Conservation (phyloP, 331 rosid genomes). For the Telfairia occidentalis region DNA sequence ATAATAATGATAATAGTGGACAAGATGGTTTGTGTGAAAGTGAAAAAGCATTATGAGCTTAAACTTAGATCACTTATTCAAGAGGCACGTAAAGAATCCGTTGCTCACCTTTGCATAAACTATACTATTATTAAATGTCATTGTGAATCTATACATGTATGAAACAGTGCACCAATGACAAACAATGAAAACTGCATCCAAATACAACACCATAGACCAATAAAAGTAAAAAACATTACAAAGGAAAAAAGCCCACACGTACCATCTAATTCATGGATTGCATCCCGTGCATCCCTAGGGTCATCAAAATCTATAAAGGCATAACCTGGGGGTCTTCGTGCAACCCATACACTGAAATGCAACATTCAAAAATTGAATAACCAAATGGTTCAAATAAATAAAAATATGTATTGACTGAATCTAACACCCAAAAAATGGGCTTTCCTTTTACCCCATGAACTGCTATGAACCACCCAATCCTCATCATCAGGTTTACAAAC, state of each 20-base stretch:
- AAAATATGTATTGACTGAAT: neutral
- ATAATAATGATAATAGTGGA: neutral
- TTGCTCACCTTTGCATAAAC: neutral
- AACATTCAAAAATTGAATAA: neutral
- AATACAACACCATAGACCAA: neutral
- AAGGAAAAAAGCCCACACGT: slow-evolving; percentile 26
- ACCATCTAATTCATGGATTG: slow-evolving; percentile 93
- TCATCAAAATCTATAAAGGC: slow-evolving; percentile 96
- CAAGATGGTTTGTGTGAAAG: neutral
- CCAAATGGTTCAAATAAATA: neutral
- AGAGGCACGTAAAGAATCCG: neutral
- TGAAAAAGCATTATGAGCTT: neutral
- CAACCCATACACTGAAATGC: slow-evolving; percentile 87
- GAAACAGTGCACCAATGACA: neutral
- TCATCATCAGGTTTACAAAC: neutral
- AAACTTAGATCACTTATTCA: neutral
- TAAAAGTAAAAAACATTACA: neutral
- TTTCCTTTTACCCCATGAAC: neutral
- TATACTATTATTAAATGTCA: neutral
- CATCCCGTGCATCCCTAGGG: slow-evolving; percentile 81
- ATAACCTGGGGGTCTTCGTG: slow-evolving; percentile 95
- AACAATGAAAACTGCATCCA: neutral
- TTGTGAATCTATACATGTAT: neutral
- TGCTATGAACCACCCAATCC: neutral
- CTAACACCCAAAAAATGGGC: neutral